Percentiles rank a stretch among this genome's conserved stretches.
These are phyloP conservation scores for Cokeromyces recurvatus DNA, from an alignment of 371 early-diverging fungal species.

Conservation along the genomic window DNA sequence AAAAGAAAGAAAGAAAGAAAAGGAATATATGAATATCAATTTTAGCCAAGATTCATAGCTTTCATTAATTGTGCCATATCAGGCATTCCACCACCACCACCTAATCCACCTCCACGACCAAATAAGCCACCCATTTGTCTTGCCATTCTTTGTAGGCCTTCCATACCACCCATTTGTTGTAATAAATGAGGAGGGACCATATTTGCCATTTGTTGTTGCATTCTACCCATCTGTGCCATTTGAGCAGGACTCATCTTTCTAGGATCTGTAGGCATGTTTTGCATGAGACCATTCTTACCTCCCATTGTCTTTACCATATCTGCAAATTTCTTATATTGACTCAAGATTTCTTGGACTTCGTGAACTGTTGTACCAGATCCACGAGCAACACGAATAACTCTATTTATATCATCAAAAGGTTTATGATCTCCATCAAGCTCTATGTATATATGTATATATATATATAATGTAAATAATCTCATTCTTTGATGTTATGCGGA, in stretches of 20 bases:
- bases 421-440: conserved; percentile 95
- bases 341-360: conserved; percentile 85
- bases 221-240: conserved; percentile 61
- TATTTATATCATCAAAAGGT: conserved; percentile 75
- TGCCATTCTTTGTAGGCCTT: conserved; percentile 80
- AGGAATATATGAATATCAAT: no score
- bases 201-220: conserved; percentile 66
- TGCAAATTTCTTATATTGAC: conserved; percentile 82
- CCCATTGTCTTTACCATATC: conserved; percentile 97
- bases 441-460: conserved; percentile 1
- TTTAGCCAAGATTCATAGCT: conserved; percentile 23
- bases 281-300: conserved; percentile 84
- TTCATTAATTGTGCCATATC: conserved; percentile 73
- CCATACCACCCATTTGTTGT: conserved; percentile 74
- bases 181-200: conserved; percentile 75
- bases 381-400: conserved; percentile 85
- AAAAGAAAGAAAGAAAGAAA: no score
- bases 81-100: conserved; percentile 47
- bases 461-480: no score
- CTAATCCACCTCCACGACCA: conserved; percentile 54
- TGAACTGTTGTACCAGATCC: conserved; percentile 88
- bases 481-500: background rate
- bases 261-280: conserved; percentile 54
- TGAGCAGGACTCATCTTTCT: conserved; percentile 51
- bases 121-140: conserved; percentile 60